Conservation (phyloP, 495 filamentous ascomycete genomes). For the Penicillium mononematosum region DNA sequence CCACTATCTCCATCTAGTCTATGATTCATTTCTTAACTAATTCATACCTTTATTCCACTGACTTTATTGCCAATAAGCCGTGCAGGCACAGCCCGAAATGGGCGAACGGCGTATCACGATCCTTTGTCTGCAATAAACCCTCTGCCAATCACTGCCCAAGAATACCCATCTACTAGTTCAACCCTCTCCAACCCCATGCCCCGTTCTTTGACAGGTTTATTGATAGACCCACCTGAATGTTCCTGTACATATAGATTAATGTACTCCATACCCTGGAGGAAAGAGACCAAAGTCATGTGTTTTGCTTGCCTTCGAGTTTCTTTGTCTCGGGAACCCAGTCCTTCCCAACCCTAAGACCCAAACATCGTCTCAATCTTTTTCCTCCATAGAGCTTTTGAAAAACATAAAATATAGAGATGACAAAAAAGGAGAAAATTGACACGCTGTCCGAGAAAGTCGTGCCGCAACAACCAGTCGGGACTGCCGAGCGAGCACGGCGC, state of each 20-base stretch:
- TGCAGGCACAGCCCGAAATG: background rate
- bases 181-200: background rate
- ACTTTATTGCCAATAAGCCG: background rate
- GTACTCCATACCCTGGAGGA: background rate
- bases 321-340: background rate
- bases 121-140: background rate
- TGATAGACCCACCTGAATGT: background rate
- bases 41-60: background rate
- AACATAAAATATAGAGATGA: constrained; percentile 9
- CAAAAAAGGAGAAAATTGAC: constrained; percentile 19
- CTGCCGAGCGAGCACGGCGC: constrained; percentile 51
- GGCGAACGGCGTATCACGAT: background rate
- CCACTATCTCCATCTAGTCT: background rate
- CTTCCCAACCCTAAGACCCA: background rate
- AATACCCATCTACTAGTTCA: background rate
- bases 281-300: background rate
- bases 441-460: constrained; percentile 21
- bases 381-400: background rate
- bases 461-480: constrained; percentile 31
- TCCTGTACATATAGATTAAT: background rate
- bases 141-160: constrained; percentile 4
- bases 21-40: background rate
- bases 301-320: constrained; percentile 1
- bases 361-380: background rate
- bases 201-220: constrained; percentile 1